phyloP scores from a whole-genome alignment of 1,284 basidiomycete species.

The Cutaneotrichosporon sp. region DNA sequence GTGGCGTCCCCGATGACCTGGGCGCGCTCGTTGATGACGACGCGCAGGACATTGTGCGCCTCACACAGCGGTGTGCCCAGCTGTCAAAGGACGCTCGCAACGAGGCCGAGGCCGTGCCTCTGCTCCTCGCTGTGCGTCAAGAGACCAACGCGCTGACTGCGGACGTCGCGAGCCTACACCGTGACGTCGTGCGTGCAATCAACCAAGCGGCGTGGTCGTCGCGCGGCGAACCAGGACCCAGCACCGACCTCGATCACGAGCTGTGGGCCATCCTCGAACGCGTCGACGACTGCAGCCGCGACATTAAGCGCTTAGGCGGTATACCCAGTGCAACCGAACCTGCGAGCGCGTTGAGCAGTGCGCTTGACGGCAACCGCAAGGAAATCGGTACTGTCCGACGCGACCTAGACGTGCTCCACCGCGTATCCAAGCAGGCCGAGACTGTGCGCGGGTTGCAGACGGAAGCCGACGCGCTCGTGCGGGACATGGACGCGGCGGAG shows the following conservation, averaged over 20 bases:
- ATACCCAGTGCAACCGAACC: background rate
- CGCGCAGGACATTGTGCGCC: constrained; percentile 9
- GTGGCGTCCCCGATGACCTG: constrained; percentile 14
- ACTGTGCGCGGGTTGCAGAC: constrained; percentile 10
- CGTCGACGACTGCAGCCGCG: background rate
- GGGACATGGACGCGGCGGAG: constrained; percentile 22
- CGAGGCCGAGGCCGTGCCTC: constrained; percentile 9
- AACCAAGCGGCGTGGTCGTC: constrained; percentile 13
- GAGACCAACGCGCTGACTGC: constrained; percentile 4
- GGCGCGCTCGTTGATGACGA: constrained; percentile 12
- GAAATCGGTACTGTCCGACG: background rate
- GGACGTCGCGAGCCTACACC: background rate
- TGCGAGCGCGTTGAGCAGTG: background rate
- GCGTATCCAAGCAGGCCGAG: constrained; percentile 15
- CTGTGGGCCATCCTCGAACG: background rate
- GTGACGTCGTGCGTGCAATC: constrained; percentile 1
- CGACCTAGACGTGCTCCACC: constrained; percentile 9
- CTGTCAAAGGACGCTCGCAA: background rate
- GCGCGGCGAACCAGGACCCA: background rate
- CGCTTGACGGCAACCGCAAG: background rate
- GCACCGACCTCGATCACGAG: background rate
- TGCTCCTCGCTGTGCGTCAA: constrained; percentile 10
- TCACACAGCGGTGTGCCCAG: constrained; percentile 9
- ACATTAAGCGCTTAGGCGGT: constrained; percentile 3
- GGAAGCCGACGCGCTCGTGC: constrained; percentile 14